phyloP scores from a whole-genome alignment of 73 alveolate genomes.

The Paramecium tetraurelia region DNA sequence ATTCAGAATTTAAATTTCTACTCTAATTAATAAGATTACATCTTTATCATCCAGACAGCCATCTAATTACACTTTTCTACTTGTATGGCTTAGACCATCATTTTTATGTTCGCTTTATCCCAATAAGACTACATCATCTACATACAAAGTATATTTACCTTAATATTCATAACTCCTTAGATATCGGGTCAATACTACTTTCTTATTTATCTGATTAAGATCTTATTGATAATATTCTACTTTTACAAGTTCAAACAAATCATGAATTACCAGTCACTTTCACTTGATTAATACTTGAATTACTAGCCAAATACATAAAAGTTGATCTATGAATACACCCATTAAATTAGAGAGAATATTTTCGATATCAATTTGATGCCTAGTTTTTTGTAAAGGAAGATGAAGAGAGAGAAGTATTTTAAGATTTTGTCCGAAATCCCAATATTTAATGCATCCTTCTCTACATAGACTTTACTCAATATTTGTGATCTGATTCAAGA shows the following conservation, averaged over 20 bases:
- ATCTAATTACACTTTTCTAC: not conserved
- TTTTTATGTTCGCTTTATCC: not conserved
- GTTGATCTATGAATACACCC: not conserved
- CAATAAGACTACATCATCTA: not conserved
- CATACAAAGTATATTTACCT: not conserved
- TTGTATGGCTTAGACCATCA: not conserved
- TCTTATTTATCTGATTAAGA: not conserved
- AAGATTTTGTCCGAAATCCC: not conserved
- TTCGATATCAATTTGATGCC: slow-evolving; percentile 3
- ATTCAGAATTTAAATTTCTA: not conserved
- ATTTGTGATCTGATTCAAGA: not conserved
- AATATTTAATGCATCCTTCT: not conserved
- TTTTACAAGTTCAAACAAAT: not conserved
- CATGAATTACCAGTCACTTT: not conserved
- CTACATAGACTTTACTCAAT: not conserved
- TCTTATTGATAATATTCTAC: not conserved
- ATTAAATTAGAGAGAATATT: not conserved
- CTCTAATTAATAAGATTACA: not conserved
- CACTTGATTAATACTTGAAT: not conserved
- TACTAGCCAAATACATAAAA: not conserved
- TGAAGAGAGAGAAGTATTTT: not conserved
- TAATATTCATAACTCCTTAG: not conserved
- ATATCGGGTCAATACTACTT: not conserved
- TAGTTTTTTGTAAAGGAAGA: not conserved
- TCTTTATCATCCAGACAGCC: not conserved